Evolutionary conservation across 2,329 filamentous ascomycete species (phyloP).

Genomic region (Atkinsonella hypoxylon): DNA sequence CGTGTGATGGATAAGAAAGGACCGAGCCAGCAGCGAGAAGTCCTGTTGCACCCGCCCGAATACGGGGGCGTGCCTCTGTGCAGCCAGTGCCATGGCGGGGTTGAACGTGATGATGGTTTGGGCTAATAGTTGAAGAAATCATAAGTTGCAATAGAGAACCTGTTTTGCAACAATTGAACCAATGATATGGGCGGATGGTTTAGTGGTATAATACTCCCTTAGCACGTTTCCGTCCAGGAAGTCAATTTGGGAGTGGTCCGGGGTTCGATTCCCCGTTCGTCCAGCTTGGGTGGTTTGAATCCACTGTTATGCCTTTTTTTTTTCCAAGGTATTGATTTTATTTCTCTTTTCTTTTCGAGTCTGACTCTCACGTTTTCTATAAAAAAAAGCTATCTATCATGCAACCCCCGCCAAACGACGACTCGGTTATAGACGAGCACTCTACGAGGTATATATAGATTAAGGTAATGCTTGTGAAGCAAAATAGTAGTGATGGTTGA

Average conservation of each 20-base stretch:
- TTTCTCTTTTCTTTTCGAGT: not conserved
- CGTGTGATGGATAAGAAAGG: not conserved
- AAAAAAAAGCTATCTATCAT: too few relatives aligned
- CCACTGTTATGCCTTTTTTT: not conserved
- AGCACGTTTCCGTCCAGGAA: not conserved
- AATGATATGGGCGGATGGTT: conserved; percentile 5
- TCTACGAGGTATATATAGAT: too few relatives aligned
- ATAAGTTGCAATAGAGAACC: accelerated
- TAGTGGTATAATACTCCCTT: conserved; percentile 9
- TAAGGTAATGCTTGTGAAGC: too few relatives aligned
- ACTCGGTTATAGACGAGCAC: too few relatives aligned
- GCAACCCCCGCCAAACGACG: too few relatives aligned
- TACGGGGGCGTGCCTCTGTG: not conserved
- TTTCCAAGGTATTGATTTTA: too few relatives aligned
- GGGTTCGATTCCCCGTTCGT: conserved; percentile 14
- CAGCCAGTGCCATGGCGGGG: not conserved
- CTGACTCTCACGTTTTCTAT: too few relatives aligned
- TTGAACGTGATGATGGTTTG: too few relatives aligned
- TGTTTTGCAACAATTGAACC: accelerated
- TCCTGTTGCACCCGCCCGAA: not conserved
- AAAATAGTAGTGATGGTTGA: too few relatives aligned
- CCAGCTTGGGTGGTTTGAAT: not conserved
- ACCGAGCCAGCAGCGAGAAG: not conserved
- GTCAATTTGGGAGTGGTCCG: conserved; percentile 10
- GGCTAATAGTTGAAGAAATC: not conserved